These are phyloP conservation scores for Fusarium sp. DNA, from an alignment of 2,329 filamentous ascomycete genomes.

Conservation along the genomic window DNA sequence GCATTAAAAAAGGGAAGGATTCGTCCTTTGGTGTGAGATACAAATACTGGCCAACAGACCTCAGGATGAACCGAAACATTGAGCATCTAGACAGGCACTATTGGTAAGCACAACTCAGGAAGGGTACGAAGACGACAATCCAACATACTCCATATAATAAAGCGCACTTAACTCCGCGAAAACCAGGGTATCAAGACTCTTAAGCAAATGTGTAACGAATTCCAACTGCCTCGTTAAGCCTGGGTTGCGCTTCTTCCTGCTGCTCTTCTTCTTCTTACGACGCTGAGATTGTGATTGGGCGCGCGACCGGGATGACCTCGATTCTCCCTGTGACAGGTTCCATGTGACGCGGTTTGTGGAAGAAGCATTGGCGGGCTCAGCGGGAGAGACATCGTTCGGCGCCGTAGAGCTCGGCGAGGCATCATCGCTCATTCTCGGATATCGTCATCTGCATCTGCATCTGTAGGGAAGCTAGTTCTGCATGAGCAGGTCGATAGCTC, in stretches of 20 bases:
- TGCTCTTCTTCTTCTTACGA: conserved; percentile 54
- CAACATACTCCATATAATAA: conserved; percentile 77
- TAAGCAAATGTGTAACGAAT: conserved; percentile 71
- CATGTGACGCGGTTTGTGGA: conserved; percentile 40
- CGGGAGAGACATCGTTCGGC: conserved; percentile 46
- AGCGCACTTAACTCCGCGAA: conserved; percentile 74
- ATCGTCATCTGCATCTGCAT: conserved; percentile 51
- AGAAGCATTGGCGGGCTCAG: conserved; percentile 24
- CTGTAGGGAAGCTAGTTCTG: conserved; percentile 47
- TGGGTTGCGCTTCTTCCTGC: conserved; percentile 55
- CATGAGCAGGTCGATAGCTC: conserved; percentile 50
- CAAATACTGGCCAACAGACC: conserved; percentile 70
- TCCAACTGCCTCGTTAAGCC: conserved; percentile 69
- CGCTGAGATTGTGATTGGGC: conserved; percentile 50
- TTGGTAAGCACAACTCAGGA: conserved; percentile 29
- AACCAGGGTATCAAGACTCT: conserved; percentile 72
- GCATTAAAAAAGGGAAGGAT: conserved; percentile 66
- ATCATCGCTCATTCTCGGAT: conserved; percentile 66
- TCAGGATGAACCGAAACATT: conserved; percentile 71
- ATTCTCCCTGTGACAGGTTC: conserved; percentile 30
- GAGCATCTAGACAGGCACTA: conserved; percentile 66
- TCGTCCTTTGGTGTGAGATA: conserved; percentile 75
- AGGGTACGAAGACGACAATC: conserved; percentile 4
- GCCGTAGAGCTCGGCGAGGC: conserved; percentile 58
- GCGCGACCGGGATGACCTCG: conserved; percentile 31